phyloP scores from a whole-genome alignment of 2,329 filamentous ascomycete genomes.

The Ascochyta lentis region DNA sequence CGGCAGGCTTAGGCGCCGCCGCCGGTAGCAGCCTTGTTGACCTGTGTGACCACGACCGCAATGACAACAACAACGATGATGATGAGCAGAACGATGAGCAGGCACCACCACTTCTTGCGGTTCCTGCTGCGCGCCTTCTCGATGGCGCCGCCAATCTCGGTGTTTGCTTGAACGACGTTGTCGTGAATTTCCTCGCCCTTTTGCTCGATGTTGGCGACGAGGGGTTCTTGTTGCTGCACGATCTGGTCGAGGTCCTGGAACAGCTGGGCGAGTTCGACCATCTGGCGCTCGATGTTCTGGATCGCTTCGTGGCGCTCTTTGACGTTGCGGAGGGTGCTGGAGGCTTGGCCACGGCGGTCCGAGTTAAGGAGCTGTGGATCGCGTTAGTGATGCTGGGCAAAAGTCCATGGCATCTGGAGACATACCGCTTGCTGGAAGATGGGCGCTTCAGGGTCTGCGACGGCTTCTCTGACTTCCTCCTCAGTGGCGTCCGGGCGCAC shows the following conservation, averaged over 20 bases:
- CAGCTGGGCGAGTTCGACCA: constrained; percentile 84
- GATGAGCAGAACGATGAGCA: constrained; percentile 68
- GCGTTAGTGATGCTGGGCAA: constrained; percentile 17
- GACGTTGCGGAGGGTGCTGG: constrained; percentile 79
- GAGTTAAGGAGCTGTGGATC: constrained; percentile 71
- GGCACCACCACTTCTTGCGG: constrained; percentile 97
- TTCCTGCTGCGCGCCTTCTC: constrained; percentile 70
- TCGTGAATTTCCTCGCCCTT: constrained; percentile 85
- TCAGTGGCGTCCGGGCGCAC: constrained; percentile 82
- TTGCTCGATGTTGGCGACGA: constrained; percentile 81
- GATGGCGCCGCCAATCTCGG: constrained; percentile 82
- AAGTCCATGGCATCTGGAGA: neutral
- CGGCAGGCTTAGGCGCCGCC: neutral
- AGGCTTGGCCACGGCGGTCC: constrained; percentile 80
- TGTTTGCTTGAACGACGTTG: constrained; percentile 84
- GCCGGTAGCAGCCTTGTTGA: constrained; percentile 32
- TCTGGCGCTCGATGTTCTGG: constrained; percentile 88
- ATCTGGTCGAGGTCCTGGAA: constrained; percentile 90
- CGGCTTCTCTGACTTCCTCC: constrained; percentile 76
- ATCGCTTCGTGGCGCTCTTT: constrained; percentile 84
- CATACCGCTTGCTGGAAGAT: constrained; percentile 82
- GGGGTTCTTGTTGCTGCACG: constrained; percentile 83
- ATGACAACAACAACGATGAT: constrained; percentile 50
- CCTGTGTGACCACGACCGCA: constrained; percentile 43
- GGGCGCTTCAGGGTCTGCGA: constrained; percentile 76